Conservation (phyloP, 2,329 filamentous ascomycete genomes). For the Apiospora aurea region DNA sequence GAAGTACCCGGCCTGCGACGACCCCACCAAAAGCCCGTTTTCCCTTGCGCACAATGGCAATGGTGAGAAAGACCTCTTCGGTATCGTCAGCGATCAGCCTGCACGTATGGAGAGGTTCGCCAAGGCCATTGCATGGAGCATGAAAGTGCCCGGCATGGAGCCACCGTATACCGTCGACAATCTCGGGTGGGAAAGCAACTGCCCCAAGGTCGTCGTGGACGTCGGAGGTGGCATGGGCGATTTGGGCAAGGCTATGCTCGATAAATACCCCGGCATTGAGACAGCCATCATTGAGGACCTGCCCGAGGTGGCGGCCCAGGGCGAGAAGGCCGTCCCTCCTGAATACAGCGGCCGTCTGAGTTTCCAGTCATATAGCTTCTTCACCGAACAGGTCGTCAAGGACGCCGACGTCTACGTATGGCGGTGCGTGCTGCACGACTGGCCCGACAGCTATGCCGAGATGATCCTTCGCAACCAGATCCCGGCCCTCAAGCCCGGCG, state of each 20-base stretch:
- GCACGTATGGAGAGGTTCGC: slow-evolving; percentile 28
- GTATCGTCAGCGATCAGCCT: slow-evolving; percentile 23
- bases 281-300: slow-evolving; percentile 31
- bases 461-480: slow-evolving; percentile 24
- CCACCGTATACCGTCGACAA: slow-evolving; percentile 27
- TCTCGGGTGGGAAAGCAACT: slow-evolving; percentile 27
- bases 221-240: slow-evolving; percentile 30
- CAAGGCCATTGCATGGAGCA: slow-evolving; percentile 31
- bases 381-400: slow-evolving; percentile 24
- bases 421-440: slow-evolving; percentile 23
- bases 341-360: slow-evolving; percentile 24
- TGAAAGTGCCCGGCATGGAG: slow-evolving; percentile 31
- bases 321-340: neutral
- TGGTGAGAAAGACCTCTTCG: slow-evolving; percentile 30
- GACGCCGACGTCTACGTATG: slow-evolving; percentile 24
- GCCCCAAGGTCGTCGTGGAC: slow-evolving; percentile 31
- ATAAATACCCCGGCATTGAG: slow-evolving; percentile 27
- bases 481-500: slow-evolving; percentile 23
- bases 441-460: slow-evolving; percentile 11
- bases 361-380: slow-evolving; percentile 21
- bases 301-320: slow-evolving; percentile 27
- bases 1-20: slow-evolving; percentile 23
- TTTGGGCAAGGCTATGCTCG: slow-evolving; percentile 28
- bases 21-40: slow-evolving; percentile 27
- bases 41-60: slow-evolving; percentile 28